Evolutionary conservation across 1,284 basidiomycete genomes (phyloP), one percentile per base, ranked within the genome.

Genomic region (Meripilus lineatus): DNA sequence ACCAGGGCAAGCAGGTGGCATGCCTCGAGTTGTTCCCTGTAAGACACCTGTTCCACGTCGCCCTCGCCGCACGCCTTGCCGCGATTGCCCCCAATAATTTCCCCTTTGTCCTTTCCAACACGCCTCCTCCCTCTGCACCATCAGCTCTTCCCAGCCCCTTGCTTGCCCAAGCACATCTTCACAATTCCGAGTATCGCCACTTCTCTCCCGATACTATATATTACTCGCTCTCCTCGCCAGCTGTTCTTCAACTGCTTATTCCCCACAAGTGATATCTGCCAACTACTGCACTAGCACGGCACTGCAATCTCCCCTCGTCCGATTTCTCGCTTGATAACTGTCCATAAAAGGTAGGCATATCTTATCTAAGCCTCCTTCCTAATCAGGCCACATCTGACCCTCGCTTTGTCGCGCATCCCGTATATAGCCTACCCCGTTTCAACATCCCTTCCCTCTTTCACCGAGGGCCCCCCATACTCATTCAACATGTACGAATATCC

Each of bases 401-500:
- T 30, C 28, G n/a, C 28, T 30, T n/a, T n/a, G n/a, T n/a, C n/a
- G n/a, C 28, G 8, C 28, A 30, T 10, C 28, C 28, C 28, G 28
- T 30, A 30, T 30, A 10, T 30, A 30, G 28, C n/a, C 10, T 30
- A 8, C 28, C 28, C 28, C 28, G 28, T n/a, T 30, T 30, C n/a
- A n/a, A n/a, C n/a, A n/a, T n/a, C n/a, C n/a, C n/a, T n/a, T n/a
- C n/a, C n/a, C n/a, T n/a, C n/a, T n/a, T n/a, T n/a, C n/a, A n/a
- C n/a, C n/a, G n/a, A n/a, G n/a, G n/a, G n/a, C n/a, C n/a, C n/a
- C n/a, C n/a, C n/a, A n/a, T n/a, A n/a, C n/a, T n/a, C n/a, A n/a
- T n/a, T n/a, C n/a, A n/a, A n/a, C 32, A 52, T 52, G 48, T 45
- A 50, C 50, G 48, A 52, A 43, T 42, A 39, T 35, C 45, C 45